phyloP scores from a whole-genome alignment of 768 basidiomycete species.

The Glaciozyma antarctica region DNA sequence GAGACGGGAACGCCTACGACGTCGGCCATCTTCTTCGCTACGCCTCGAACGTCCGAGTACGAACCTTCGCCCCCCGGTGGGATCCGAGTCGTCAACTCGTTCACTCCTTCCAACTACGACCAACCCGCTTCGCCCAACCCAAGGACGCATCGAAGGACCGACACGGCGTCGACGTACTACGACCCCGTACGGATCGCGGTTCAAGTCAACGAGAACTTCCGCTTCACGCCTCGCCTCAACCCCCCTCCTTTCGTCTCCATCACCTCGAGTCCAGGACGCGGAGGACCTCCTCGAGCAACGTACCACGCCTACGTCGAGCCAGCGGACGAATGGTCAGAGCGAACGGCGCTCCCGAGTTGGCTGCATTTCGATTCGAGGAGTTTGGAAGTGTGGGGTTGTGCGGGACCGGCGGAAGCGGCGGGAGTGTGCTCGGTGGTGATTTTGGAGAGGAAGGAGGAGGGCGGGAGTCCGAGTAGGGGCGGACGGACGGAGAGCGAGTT shows the following conservation, averaged over 20 bases:
- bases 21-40: constrained; percentile 15
- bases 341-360: constrained; percentile 23
- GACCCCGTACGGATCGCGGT: constrained; percentile 19
- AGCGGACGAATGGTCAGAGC: constrained; percentile 10
- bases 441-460: too few species aligned
- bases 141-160: constrained; percentile 1
- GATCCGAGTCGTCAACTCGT: constrained; percentile 1
- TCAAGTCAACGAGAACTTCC: constrained; percentile 25
- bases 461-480: too few species aligned
- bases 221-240: constrained; percentile 28
- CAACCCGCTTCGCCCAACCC: constrained; percentile 3
- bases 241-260: constrained; percentile 28
- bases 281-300: constrained; percentile 20
- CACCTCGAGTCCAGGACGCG: constrained; percentile 27
- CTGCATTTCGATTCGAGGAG: constrained; percentile 27
- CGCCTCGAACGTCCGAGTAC: neutral
- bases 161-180: constrained; percentile 2
- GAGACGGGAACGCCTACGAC: constrained; percentile 10
- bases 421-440: too few species aligned
- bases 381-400: constrained; percentile 24
- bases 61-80: neutral
- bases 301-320: constrained; percentile 18
- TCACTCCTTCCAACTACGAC: neutral
- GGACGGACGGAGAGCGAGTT: too few species aligned
- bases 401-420: too few species aligned